Evolutionary conservation across 2,329 filamentous ascomycete species (phyloP).

Genomic region (Epichloe brachyelytri): DNA sequence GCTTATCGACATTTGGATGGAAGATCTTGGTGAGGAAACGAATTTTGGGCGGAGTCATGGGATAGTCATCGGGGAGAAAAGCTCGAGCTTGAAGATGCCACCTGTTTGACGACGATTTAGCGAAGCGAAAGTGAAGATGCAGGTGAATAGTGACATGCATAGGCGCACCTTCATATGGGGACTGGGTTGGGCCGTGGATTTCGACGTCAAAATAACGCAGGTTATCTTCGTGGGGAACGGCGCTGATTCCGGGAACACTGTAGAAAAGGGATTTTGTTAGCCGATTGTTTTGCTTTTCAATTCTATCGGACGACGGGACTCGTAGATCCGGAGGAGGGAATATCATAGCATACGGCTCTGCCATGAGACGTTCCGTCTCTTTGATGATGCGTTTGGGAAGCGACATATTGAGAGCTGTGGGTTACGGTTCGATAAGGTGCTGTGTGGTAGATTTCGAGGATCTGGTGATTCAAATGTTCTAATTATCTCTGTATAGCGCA

Average conservation of each 20-base stretch:
- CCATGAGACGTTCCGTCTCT: conserved; percentile 94
- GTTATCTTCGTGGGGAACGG: conserved; percentile 92
- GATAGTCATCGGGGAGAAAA: conserved; percentile 96
- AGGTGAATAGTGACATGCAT: neutral
- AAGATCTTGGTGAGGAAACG: conserved; percentile 98
- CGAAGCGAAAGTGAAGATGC: conserved; percentile 5
- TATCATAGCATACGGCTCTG: conserved; percentile 63
- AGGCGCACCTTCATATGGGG: conserved; percentile 77
- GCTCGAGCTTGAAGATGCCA: conserved; percentile 90
- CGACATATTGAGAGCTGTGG: conserved; percentile 37
- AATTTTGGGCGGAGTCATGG: conserved; percentile 97
- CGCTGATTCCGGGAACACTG: conserved; percentile 92
- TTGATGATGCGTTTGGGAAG: conserved; percentile 96
- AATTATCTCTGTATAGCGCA: neutral
- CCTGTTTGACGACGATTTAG: conserved; percentile 22
- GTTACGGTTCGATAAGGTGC: neutral
- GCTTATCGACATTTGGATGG: conserved; percentile 96
- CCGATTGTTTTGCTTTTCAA: neutral
- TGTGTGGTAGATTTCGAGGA: neutral
- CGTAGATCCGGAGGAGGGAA: conserved; percentile 5
- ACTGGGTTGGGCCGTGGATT: conserved; percentile 83
- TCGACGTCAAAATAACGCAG: conserved; percentile 96
- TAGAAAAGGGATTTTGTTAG: conserved; percentile 1
- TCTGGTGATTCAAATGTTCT: neutral
- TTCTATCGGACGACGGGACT: neutral